A percentile compares a stretch with the other conserved stretches of the same genome.
Evolutionary conservation across 306 rosid species (phyloP).

Genomic region (Styphnolobium japonicum): DNA sequence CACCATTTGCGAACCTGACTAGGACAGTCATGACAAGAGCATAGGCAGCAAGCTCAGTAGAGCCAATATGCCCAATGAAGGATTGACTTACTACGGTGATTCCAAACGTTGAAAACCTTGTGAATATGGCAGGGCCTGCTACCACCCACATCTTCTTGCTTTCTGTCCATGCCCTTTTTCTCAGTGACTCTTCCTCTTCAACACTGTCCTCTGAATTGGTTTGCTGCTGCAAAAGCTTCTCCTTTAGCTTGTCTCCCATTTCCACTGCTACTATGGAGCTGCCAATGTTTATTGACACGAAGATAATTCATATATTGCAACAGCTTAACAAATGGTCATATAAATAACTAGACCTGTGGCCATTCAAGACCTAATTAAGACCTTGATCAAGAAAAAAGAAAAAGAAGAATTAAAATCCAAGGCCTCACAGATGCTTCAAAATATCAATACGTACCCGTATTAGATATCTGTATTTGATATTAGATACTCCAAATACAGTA

Average conservation of each 20-base stretch:
- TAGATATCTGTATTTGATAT: no score
- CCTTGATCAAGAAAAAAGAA: background rate
- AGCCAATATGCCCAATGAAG: slow-evolving; percentile 55
- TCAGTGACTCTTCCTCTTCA: slow-evolving; percentile 30
- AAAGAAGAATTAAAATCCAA: background rate
- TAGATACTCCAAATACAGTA: no score
- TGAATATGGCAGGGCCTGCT: slow-evolving; percentile 58
- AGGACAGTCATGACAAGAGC: slow-evolving; percentile 51
- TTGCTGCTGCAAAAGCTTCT: slow-evolving; percentile 26
- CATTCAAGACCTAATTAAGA: background rate
- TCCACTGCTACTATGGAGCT: background rate
- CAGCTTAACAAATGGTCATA: background rate
- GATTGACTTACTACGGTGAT: slow-evolving; percentile 39
- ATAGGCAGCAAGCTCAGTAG: slow-evolving; percentile 53
- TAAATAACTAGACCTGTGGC: background rate
- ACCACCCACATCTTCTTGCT: slow-evolving; percentile 56
- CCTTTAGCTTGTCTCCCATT: slow-evolving; percentile 32
- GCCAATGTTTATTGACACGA: background rate
- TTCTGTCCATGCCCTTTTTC: slow-evolving; percentile 44
- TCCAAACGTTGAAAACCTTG: slow-evolving; percentile 53
- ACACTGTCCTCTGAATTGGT: background rate
- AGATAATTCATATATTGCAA: background rate
- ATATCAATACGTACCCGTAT: no score
- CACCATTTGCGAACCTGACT: slow-evolving; percentile 52
- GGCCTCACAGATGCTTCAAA: no score